A percentile compares a stretch with the other conserved stretches of the same genome.
Evolutionary conservation across 495 filamentous ascomycete genomes (phyloP).

Genomic region (Tetracladium setigerum): DNA sequence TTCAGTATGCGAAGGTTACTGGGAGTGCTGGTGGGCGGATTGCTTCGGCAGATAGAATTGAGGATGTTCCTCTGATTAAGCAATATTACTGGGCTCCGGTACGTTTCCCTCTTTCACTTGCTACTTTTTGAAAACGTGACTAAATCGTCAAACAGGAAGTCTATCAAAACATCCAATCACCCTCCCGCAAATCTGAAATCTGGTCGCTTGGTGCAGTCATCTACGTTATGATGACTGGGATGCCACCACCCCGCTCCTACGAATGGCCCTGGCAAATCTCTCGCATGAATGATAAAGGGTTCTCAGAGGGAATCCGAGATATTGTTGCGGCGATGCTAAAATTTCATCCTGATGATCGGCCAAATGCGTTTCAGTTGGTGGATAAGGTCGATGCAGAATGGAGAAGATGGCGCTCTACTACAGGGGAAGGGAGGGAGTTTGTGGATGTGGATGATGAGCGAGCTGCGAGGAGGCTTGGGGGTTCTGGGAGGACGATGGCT

Average conservation of each 20-base stretch:
- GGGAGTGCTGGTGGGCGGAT: constrained; percentile 18
- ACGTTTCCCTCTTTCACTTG: background rate
- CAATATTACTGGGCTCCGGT: constrained; percentile 16
- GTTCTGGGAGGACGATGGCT: too few species aligned
- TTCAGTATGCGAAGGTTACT: constrained; percentile 25
- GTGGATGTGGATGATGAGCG: constrained; percentile 26
- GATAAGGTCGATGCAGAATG: constrained; percentile 19
- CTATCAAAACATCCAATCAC: constrained; percentile 18
- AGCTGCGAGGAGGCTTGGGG: too few species aligned
- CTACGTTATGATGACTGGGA: constrained; percentile 32
- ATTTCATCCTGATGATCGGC: constrained; percentile 13
- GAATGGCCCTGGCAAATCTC: constrained; percentile 22
- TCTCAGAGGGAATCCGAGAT: constrained; percentile 17
- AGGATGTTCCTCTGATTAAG: constrained; percentile 3
- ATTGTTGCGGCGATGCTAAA: constrained; percentile 21
- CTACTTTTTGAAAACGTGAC: background rate
- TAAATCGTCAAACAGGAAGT: constrained; percentile 17
- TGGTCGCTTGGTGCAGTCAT: constrained; percentile 28
- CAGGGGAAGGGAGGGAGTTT: constrained; percentile 19
- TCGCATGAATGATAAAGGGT: constrained; percentile 24
- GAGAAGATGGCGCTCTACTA: constrained; percentile 21
- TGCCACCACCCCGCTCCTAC: constrained; percentile 17
- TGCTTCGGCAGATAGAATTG: constrained; percentile 1
- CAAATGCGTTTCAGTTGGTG: constrained; percentile 16
- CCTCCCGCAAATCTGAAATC: constrained; percentile 26